These are phyloP conservation scores for Trypanosomatidae sp. DNA, from an alignment of 208 protist genomes.

Conservation along the genomic window DNA sequence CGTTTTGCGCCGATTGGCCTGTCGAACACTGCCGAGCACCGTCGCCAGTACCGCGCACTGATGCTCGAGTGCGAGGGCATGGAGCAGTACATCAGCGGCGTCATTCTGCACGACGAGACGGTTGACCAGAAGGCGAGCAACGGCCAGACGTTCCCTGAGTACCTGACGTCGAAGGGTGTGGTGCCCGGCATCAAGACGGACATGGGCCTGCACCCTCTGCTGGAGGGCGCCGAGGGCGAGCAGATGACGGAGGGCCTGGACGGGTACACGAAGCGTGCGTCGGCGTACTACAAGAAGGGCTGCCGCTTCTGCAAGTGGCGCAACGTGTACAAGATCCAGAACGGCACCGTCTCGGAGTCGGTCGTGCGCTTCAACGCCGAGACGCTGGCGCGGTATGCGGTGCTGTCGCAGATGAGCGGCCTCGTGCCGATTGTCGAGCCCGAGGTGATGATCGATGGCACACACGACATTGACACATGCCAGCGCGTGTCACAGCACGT, in stretches of 20 bases:
- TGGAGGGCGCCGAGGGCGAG: constrained; percentile 85
- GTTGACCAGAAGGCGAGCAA: constrained; percentile 85
- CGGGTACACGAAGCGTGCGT: constrained; percentile 77
- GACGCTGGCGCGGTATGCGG: constrained; percentile 90
- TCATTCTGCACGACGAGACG: constrained; percentile 96
- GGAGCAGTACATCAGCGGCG: constrained; percentile 91
- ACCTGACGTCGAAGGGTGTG: constrained; percentile 74
- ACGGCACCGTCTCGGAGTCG: constrained; percentile 77
- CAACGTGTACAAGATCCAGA: constrained; percentile 90
- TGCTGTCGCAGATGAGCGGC: constrained; percentile 92
- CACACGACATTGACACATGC: constrained; percentile 85
- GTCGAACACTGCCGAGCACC: constrained; percentile 91
- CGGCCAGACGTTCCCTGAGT: constrained; percentile 80
- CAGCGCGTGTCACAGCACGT: constrained; percentile 79
- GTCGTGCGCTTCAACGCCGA: constrained; percentile 89
- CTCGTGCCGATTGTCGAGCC: constrained; percentile 97
- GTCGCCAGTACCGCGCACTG: constrained; percentile 90
- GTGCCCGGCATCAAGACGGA: constrained; percentile 95
- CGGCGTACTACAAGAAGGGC: constrained; percentile 91
- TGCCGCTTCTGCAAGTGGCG: constrained; percentile 97
- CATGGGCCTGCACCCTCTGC: constrained; percentile 54
- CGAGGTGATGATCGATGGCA: constrained; percentile 94
- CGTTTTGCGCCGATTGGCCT: constrained; percentile 91
- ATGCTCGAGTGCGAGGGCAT: constrained; percentile 64
- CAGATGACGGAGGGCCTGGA: constrained; percentile 93